Evolutionary conservation across 352 stramenopile genomes (phyloP).

Genomic region (Phytophthora idaei): DNA sequence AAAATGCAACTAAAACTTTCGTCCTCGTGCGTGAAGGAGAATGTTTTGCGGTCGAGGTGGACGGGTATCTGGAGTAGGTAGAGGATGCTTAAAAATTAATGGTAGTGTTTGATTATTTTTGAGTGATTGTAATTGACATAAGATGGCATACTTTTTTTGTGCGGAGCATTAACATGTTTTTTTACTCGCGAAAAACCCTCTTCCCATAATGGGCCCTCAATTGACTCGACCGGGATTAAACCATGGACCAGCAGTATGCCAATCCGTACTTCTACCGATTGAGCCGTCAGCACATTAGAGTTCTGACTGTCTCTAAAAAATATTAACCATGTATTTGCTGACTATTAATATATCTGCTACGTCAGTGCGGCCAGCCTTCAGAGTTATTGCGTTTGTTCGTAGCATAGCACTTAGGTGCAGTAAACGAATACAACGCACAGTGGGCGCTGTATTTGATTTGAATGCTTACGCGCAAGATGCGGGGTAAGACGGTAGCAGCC

Average conservation of each 20-base stretch:
- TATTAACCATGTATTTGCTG: no score
- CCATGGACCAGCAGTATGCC: no score
- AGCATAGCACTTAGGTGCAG: background rate
- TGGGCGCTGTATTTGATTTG: no score
- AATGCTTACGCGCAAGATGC: no score
- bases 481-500: no score
- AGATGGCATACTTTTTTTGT: slow-evolving; percentile 11
- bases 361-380: background rate
- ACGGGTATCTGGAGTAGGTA: slow-evolving; percentile 1
- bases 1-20: slow-evolving; percentile 9
- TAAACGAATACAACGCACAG: slow-evolving; percentile 4
- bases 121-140: slow-evolving; percentile 7
- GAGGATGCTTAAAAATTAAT: slow-evolving; percentile 2
- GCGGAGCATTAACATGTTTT: background rate
- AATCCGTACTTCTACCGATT: background rate
- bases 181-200: background rate
- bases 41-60: slow-evolving; percentile 6
- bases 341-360: background rate
- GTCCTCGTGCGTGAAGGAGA: slow-evolving; percentile 7
- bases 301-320: no score
- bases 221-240: no score
- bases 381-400: background rate
- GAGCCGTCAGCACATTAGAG: no score
- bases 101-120: slow-evolving; percentile 1
- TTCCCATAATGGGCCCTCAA: no score